A percentile compares a stretch with the other conserved stretches of the same genome.
Evolutionary conservation across 805 yeast genomes (phyloP).

Genomic region (Metschnikowia noctiluminum): DNA sequence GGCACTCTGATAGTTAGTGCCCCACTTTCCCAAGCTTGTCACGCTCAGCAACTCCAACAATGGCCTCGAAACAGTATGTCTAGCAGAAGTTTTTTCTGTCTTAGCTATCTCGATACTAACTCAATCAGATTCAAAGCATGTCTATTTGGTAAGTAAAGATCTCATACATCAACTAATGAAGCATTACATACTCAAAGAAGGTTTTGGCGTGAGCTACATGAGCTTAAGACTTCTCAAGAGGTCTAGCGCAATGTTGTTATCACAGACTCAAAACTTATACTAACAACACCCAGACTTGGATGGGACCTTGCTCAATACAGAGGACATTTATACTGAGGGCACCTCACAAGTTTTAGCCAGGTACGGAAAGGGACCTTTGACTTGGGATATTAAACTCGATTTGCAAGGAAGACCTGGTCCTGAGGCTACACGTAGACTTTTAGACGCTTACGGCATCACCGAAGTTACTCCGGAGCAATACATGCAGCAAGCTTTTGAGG

Average conservation of each 20-base stretch:
- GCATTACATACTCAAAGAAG: too few species aligned
- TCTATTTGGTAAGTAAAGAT: conserved; percentile 55
- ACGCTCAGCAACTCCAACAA: background rate
- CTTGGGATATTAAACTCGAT: conserved; percentile 87
- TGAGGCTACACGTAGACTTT: conserved; percentile 60
- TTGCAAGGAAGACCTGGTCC: conserved; percentile 92
- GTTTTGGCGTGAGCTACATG: too few species aligned
- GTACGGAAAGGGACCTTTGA: conserved; percentile 73
- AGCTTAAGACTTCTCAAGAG: too few species aligned
- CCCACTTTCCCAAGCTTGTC: too few species aligned
- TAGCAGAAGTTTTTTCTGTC: background rate
- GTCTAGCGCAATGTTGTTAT: too few species aligned
- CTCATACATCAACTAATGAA: background rate
- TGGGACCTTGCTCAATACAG: conserved; percentile 89
- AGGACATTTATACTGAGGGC: conserved; percentile 83
- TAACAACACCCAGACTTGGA: conserved; percentile 69
- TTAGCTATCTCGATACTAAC: background rate
- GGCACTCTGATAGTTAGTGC: too few species aligned
- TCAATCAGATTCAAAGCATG: conserved; percentile 51
- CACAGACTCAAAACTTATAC: conserved; percentile 4
- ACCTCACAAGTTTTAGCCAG: conserved; percentile 61
- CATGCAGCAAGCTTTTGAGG: conserved; percentile 45
- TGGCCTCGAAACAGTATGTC: conserved; percentile 7
- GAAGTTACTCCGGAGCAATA: conserved; percentile 67
- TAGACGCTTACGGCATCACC: conserved; percentile 52